These are phyloP conservation scores for Zasmidium cellare DNA, from an alignment of 2,329 filamentous ascomycete species.

Conservation along the genomic window DNA sequence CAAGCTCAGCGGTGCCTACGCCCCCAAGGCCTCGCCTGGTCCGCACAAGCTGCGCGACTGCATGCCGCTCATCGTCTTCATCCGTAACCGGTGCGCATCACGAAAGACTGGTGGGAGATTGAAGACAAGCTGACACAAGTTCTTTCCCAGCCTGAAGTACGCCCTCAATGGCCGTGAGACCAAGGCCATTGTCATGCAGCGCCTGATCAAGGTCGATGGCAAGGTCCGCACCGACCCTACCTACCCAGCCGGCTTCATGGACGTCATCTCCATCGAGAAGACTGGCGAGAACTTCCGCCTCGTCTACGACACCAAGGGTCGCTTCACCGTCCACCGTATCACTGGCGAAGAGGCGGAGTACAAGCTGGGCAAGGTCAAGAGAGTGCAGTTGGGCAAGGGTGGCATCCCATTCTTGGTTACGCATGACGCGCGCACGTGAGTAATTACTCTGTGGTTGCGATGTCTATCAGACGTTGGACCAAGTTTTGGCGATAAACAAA, in stretches of 20 bases:
- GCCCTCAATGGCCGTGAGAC: conserved; percentile 98
- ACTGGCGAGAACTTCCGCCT: conserved; percentile 99
- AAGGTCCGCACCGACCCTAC: conserved; percentile 99
- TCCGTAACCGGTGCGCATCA: conserved; percentile 64
- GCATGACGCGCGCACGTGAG: conserved; percentile 99
- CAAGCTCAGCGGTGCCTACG: conserved; percentile 87
- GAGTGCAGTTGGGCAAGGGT: conserved; percentile 97
- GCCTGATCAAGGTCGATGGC: conserved; percentile 98
- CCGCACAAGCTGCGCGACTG: conserved; percentile 99
- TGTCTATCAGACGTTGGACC: conserved; percentile 99
- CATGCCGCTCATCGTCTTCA: conserved; percentile 98
- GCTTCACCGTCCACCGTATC: conserved; percentile 99
- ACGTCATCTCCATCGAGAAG: conserved; percentile 99
- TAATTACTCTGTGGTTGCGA: conserved; percentile 49
- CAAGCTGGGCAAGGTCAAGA: conserved; percentile 99
- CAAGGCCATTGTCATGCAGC: conserved; percentile 98
- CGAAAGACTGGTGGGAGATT: background rate
- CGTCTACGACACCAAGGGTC: conserved; percentile 99
- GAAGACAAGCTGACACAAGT: conserved; percentile 9
- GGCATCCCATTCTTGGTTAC: conserved; percentile 99
- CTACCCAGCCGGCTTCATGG: conserved; percentile 98
- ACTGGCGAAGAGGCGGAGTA: conserved; percentile 98
- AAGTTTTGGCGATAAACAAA: conserved; percentile 75
- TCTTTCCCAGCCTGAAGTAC: conserved; percentile 84
- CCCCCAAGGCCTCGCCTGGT: conserved; percentile 71